Percentiles rank a stretch among this genome's conserved stretches.
These are phyloP conservation scores for Sequoiadendron giganteum DNA, from an alignment of 75 land plant species.

Conservation along the genomic window DNA sequence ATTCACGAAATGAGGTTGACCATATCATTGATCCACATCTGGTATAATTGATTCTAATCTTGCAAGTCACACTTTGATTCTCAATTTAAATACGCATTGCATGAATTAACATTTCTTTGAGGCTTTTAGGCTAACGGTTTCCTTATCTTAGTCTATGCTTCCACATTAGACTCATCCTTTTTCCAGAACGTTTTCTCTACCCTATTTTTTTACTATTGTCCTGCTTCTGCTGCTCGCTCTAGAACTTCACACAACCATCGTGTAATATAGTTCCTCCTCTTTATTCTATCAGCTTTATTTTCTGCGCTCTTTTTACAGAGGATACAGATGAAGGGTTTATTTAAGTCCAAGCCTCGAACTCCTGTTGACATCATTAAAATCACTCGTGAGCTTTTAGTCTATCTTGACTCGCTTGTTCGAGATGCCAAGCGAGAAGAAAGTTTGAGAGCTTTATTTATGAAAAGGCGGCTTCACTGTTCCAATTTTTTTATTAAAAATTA, in stretches of 20 bases:
- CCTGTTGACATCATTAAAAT: slow-evolving; percentile 79
- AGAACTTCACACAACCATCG: neutral
- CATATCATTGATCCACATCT: too few species aligned
- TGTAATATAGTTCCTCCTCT: neutral
- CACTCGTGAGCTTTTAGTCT: slow-evolving; percentile 79
- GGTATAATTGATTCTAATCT: too few species aligned
- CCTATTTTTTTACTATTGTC: neutral
- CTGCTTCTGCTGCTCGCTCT: neutral
- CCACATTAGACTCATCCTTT: too few species aligned
- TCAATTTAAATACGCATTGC: too few species aligned
- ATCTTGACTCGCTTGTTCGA: slow-evolving; percentile 25
- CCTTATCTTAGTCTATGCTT: too few species aligned
- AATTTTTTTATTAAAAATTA: neutral
- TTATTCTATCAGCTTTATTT: neutral
- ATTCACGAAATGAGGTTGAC: too few species aligned
- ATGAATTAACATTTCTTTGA: too few species aligned
- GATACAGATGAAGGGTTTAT: slow-evolving; percentile 81
- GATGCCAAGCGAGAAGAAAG: slow-evolving; percentile 88
- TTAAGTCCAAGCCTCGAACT: slow-evolving; percentile 89
- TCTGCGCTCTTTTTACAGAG: neutral
- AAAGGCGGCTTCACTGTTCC: neutral
- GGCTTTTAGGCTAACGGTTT: too few species aligned
- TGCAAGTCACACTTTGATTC: too few species aligned
- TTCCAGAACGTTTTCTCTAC: too few species aligned
- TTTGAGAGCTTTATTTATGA: slow-evolving; percentile 30